A percentile compares a stretch with the other conserved stretches of the same genome.
phyloP scores from a whole-genome alignment of 2,329 filamentous ascomycete species.

The Pseudopyricularia cyperi region DNA sequence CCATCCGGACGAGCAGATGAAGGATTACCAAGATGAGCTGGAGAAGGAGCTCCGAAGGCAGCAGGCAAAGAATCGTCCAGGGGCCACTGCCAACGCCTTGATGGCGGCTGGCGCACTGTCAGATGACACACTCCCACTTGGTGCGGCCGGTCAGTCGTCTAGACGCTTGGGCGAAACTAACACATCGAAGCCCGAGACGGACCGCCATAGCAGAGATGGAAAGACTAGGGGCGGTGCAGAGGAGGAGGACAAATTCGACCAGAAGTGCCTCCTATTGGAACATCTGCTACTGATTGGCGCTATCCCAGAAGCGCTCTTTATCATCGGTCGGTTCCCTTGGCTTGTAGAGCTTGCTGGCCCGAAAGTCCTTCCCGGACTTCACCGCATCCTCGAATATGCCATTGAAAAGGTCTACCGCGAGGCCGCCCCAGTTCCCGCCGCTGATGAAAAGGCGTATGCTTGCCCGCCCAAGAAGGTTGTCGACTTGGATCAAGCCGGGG shows the following conservation, averaged over 20 bases:
- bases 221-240: not conserved
- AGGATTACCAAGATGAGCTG: slow-evolving; percentile 44
- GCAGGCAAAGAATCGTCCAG: slow-evolving; percentile 57
- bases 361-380: slow-evolving; percentile 57
- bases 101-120: slow-evolving; percentile 75
- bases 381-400: slow-evolving; percentile 74
- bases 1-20: slow-evolving; percentile 75
- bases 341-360: slow-evolving; percentile 75
- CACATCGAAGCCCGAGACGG: slow-evolving; percentile 33
- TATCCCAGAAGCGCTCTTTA: slow-evolving; percentile 82
- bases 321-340: slow-evolving; percentile 82
- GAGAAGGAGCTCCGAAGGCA: slow-evolving; percentile 67
- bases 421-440: slow-evolving; percentile 22
- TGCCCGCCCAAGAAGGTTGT: slow-evolving; percentile 31
- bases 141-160: slow-evolving; percentile 21
- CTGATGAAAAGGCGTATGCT: slow-evolving; percentile 12
- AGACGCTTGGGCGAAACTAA: slow-evolving; percentile 32
- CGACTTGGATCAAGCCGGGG: slow-evolving; percentile 49
- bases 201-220: not conserved
- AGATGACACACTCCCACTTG: slow-evolving; percentile 55
- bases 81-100: slow-evolving; percentile 67
- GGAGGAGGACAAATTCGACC: slow-evolving; percentile 55
- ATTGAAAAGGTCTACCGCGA: slow-evolving; percentile 58
- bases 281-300: slow-evolving; percentile 84
- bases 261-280: slow-evolving; percentile 75